A percentile compares a stretch with the other conserved stretches of the same genome.
phyloP scores from a whole-genome alignment of 2,329 filamentous ascomycete genomes.

The Ophiocordyceps sinensis region DNA sequence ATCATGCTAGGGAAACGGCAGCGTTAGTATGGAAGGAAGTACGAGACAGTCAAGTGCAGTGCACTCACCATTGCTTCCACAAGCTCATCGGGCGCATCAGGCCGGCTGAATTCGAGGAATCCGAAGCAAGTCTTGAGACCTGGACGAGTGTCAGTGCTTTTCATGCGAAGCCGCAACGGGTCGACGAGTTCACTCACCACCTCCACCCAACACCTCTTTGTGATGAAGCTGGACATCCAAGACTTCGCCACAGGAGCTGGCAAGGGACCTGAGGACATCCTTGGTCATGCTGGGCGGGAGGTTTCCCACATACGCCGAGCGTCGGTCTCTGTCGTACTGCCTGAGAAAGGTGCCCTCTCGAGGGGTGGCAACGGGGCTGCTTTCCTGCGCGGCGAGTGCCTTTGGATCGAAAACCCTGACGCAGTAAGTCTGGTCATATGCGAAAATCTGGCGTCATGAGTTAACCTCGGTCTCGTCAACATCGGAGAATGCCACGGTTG shows the following conservation, averaged over 20 bases:
- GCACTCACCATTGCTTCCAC: constrained; percentile 21
- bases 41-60: background rate
- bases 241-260: constrained; percentile 23
- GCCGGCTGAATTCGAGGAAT: constrained; percentile 24
- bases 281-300: constrained; percentile 24
- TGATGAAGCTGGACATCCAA: constrained; percentile 11
- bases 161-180: background rate
- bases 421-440: constrained; percentile 8
- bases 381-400: constrained; percentile 5
- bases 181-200: constrained; percentile 2
- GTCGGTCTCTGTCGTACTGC: constrained; percentile 26
- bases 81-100: constrained; percentile 21
- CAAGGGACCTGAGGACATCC: constrained; percentile 20
- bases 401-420: constrained; percentile 14
- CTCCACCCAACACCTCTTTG: constrained; percentile 9
- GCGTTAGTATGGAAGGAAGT: constrained; percentile 2
- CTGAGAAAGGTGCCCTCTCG: constrained; percentile 9
- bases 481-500: constrained; percentile 1
- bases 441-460: constrained; percentile 10
- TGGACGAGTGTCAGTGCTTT: background rate
- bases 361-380: background rate
- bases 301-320: constrained; percentile 33
- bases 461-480: background rate
- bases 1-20: constrained; percentile 14
- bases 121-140: constrained; percentile 14